Evolutionary conservation across 176 grass and related monocot genomes (phyloP).

Genomic region (Rhynchospora breviuscula): DNA sequence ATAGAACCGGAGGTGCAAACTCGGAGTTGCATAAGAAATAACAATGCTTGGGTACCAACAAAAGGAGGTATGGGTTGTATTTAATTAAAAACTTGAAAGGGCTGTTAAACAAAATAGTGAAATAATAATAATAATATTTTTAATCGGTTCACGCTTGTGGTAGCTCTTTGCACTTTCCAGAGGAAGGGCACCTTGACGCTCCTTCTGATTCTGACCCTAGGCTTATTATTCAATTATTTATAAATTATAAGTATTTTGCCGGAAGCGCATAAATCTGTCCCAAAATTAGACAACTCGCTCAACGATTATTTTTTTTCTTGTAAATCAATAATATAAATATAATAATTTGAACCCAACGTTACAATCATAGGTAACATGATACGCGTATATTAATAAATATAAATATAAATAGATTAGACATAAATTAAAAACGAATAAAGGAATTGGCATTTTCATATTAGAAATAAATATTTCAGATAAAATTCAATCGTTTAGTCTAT

Average conservation of each 20-base stretch:
- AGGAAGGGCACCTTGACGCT: neutral
- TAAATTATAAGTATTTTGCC: neutral
- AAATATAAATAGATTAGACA: too few species aligned
- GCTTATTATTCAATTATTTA: neutral
- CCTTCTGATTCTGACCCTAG: slow-evolving; percentile 4
- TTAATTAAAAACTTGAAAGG: neutral
- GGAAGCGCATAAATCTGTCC: neutral
- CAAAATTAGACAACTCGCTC: too few species aligned
- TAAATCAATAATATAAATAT: too few species aligned
- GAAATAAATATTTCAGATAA: too few species aligned
- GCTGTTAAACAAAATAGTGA: neutral
- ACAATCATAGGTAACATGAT: too few species aligned
- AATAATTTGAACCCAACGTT: too few species aligned
- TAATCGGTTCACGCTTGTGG: slow-evolving; percentile 13
- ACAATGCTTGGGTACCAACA: neutral
- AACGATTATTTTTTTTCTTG: too few species aligned
- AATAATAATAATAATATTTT: neutral
- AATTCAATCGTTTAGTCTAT: too few species aligned
- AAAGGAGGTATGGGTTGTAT: neutral
- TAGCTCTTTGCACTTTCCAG: neutral
- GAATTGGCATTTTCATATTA: too few species aligned
- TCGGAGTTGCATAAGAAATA: neutral
- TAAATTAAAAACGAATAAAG: too few species aligned
- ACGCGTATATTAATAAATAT: too few species aligned
- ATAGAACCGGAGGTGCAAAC: neutral